phyloP scores from a whole-genome alignment of 148 eudicot genomes.

The Heliamphora exappendiculata region DNA sequence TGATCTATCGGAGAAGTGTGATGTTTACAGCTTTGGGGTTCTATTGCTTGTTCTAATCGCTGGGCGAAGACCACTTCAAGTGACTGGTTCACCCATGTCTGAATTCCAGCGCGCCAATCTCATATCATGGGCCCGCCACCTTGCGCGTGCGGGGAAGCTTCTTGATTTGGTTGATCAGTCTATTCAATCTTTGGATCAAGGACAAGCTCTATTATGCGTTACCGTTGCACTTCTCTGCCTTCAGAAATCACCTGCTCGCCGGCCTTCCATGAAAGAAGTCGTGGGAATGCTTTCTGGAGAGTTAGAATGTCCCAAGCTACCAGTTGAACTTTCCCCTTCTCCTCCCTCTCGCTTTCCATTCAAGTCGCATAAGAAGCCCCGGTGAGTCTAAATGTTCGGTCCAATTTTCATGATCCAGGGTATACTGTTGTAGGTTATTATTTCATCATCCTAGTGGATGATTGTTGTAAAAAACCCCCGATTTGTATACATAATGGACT shows the following conservation, averaged over 20 bases:
- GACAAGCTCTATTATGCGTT: constrained; percentile 65
- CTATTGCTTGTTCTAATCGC: constrained; percentile 65
- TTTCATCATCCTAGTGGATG: constrained; percentile 6
- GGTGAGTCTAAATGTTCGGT: constrained; percentile 36
- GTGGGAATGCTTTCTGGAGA: constrained; percentile 88
- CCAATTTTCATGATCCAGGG: background rate
- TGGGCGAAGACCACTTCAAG: constrained; percentile 82
- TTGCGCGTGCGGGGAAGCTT: constrained; percentile 85
- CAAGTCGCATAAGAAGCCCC: constrained; percentile 57
- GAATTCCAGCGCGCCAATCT: constrained; percentile 91
- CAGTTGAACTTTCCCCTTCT: constrained; percentile 67
- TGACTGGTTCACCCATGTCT: constrained; percentile 72
- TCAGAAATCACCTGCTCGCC: constrained; percentile 60
- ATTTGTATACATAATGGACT: constrained; percentile 9
- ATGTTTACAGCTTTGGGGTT: constrained; percentile 88
- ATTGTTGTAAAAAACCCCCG: background rate
- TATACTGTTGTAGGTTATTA: constrained; percentile 11
- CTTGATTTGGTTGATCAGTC: constrained; percentile 73
- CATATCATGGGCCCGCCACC: constrained; percentile 77
- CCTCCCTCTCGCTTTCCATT: constrained; percentile 47
- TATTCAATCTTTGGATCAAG: constrained; percentile 38
- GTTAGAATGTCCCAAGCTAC: constrained; percentile 57
- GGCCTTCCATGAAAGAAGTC: constrained; percentile 92
- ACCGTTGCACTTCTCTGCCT: constrained; percentile 73
- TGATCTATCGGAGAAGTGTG: constrained; percentile 82